These are phyloP conservation scores for Phytophthora rubi DNA, from an alignment of 352 stramenopile genomes.

Conservation along the genomic window DNA sequence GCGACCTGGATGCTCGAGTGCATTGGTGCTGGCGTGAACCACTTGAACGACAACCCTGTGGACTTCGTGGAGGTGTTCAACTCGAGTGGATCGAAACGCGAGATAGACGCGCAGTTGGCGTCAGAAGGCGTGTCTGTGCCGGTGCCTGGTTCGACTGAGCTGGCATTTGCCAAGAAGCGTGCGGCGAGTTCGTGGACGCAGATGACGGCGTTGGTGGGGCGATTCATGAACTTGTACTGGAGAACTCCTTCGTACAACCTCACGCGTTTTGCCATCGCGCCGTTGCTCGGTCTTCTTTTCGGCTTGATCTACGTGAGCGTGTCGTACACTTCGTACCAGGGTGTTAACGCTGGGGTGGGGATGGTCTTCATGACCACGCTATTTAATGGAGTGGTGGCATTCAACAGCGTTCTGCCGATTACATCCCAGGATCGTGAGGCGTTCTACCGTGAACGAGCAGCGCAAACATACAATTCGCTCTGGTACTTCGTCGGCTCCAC, in stretches of 20 bases:
- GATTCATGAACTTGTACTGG: conserved; percentile 58
- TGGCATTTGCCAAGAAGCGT: conserved; percentile 46
- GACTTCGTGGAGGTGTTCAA: conserved; percentile 39
- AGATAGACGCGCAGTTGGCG: conserved; percentile 31
- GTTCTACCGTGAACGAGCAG: conserved; percentile 90
- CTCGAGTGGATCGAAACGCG: conserved; percentile 29
- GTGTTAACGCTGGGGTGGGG: conserved; percentile 62
- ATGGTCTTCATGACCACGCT: conserved; percentile 88
- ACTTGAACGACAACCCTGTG: conserved; percentile 17
- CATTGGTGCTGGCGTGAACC: conserved; percentile 67
- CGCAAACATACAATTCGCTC: conserved; percentile 82
- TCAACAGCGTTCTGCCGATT: conserved; percentile 75
- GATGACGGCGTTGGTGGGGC: conserved; percentile 41
- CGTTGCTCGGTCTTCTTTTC: conserved; percentile 43
- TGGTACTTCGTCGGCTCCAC: conserved; percentile 78
- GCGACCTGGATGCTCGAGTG: conserved; percentile 90
- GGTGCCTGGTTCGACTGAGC: conserved; percentile 11
- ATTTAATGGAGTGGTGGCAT: conserved; percentile 83
- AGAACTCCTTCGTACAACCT: conserved; percentile 83
- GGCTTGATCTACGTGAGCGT: conserved; percentile 54
- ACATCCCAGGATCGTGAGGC: conserved; percentile 69
- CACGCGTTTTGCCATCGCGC: conserved; percentile 55
- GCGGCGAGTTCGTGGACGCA: conserved; percentile 36
- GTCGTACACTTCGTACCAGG: conserved; percentile 55
- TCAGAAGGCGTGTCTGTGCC: conserved; percentile 36